Percentiles rank a stretch among this genome's conserved stretches.
Conservation (phyloP, 495 filamentous ascomycete species). For the Podospora conica region DNA sequence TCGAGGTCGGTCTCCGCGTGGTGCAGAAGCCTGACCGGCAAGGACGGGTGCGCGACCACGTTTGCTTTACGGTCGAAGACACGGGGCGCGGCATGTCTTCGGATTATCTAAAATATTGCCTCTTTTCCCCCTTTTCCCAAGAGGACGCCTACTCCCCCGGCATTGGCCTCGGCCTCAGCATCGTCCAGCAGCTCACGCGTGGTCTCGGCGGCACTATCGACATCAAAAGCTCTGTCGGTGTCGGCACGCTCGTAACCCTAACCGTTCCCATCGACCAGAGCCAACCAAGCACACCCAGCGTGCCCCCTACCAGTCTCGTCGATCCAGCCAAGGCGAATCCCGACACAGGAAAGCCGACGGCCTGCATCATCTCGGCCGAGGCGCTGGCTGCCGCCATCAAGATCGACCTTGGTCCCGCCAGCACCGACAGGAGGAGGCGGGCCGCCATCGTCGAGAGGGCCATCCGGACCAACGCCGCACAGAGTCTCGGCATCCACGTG, state of each 20-base stretch:
- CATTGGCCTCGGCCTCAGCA: conserved; percentile 63
- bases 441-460: conserved; percentile 11
- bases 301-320: conserved; percentile 24
- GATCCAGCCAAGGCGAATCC: background rate
- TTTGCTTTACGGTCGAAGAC: conserved; percentile 46
- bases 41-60: background rate
- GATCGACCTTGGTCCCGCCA: background rate
- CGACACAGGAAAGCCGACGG: conserved; percentile 8
- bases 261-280: conserved; percentile 39
- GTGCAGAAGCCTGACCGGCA: conserved; percentile 7
- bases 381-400: conserved; percentile 6
- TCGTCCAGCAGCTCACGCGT: conserved; percentile 60
- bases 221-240: conserved; percentile 31
- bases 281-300: background rate
- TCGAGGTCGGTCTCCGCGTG: conserved; percentile 51
- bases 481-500: conserved; percentile 15
- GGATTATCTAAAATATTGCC: conserved; percentile 58
- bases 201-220: conserved; percentile 55
- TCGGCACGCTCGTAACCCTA: conserved; percentile 39
- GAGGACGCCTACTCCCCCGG: conserved; percentile 61
- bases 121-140: conserved; percentile 68
- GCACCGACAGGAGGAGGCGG: conserved; percentile 8
- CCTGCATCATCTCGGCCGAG: conserved; percentile 27
- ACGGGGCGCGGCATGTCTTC: conserved; percentile 63
- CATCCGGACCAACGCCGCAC: conserved; percentile 14